Conservation (phyloP, 805 yeast genomes). For the Lipomyces starkeyi region DNA sequence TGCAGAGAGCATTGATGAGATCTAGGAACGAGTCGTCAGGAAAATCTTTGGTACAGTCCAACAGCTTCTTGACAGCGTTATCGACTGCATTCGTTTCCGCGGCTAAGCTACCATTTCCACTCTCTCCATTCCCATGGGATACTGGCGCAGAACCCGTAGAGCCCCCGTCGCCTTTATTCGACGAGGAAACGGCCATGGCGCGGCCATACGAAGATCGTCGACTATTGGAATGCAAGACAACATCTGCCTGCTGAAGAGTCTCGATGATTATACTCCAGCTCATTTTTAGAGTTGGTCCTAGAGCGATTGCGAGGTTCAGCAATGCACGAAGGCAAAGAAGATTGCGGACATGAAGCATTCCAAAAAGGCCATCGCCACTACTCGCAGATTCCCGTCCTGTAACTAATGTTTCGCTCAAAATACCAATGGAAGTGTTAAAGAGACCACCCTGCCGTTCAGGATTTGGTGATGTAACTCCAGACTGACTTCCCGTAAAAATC, state of each 20-base stretch:
- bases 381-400: conserved; percentile 3
- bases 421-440: conserved; percentile 35
- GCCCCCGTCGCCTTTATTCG: neutral
- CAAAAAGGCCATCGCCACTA: conserved; percentile 15
- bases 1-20: conserved; percentile 56
- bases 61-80: conserved; percentile 61
- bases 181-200: neutral
- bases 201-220: conserved; percentile 1
- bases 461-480: conserved; percentile 20
- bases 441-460: conserved; percentile 27
- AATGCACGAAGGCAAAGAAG: conserved; percentile 79
- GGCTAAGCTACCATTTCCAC: conserved; percentile 15
- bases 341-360: conserved; percentile 63
- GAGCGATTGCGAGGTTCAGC: conserved; percentile 73
- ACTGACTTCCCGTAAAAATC: conserved; percentile 30
- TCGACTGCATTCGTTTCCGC: conserved; percentile 51
- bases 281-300: conserved; percentile 72
- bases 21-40: conserved; percentile 57
- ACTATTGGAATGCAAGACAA: conserved; percentile 34
- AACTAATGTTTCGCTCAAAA: conserved; percentile 30
- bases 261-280: conserved; percentile 71
- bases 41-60: conserved; percentile 66
- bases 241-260: conserved; percentile 53
- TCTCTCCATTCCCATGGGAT: conserved; percentile 4
- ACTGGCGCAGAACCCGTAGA: neutral